Evolutionary conservation across 768 basidiomycete genomes (phyloP), one percentile per base, ranked within the genome.

Genomic region (Imleria badia): DNA sequence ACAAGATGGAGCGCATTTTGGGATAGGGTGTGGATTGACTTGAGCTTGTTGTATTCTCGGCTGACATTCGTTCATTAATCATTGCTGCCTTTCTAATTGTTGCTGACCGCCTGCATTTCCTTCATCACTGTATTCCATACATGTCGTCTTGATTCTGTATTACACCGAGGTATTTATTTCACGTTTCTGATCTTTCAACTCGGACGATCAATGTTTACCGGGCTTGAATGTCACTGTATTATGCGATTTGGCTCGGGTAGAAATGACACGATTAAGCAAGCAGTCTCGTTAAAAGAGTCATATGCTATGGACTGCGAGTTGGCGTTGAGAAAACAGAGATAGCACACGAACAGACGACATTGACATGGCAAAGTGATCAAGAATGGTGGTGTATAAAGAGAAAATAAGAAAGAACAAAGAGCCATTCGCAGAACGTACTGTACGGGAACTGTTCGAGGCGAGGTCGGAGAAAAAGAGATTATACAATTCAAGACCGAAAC

Each of bases 1-100:
- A 85, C 63, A 80, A 77, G 60, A 85, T 89, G 81, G 87, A 90
- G 66, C 75, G 76, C 41, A 73, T 77, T n/a, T 57, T 77, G 41
- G 68, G 59, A 54, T 71, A 63, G 52, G 39, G 11, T 49, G n/a
- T 19, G 39, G 12, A 30, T 30, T 4, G 9, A 23, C 12, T 10
- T 9, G 19, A 31, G 9, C 17, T 23, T n/a, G 15, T 52, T 42
- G 29, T 14, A 4, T 36, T 5, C 11, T 12, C n/a, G 34, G 15
- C 35, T 22, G 13, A 15, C 43, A 17, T 38, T 39, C 42, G 17
- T 41, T 41, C 17, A 8, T 41, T n/a, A n/a, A n/a, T n/a, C n/a
- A n/a, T 6, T 26, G 26, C 26, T 26, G 26, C 26, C 26, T 26
- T 26, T 26, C 26, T 26, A n/a, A n/a, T n/a, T n/a, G n/a, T 26